Evolutionary conservation across 164 flowering plant species (phyloP).

Genomic region (Amborella trichopoda): DNA sequence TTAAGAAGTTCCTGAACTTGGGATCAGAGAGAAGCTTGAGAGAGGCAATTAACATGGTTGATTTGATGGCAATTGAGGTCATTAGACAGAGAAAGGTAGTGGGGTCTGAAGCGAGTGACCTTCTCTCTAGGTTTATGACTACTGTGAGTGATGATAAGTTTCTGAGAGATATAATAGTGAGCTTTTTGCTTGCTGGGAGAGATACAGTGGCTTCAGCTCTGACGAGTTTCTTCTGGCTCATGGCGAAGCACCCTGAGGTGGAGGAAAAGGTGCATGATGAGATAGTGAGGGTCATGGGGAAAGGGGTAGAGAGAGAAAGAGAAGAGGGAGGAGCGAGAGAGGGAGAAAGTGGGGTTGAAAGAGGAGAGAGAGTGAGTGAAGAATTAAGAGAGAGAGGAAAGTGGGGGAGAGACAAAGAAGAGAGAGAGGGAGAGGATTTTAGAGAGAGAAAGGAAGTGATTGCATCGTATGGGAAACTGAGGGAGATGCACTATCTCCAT

Average conservation of each 20-base stretch:
- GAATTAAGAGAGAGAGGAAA: slow-evolving; percentile 13
- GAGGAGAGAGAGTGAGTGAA: slow-evolving; percentile 9
- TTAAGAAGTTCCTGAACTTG: slow-evolving; percentile 26
- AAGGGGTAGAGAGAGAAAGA: slow-evolving; percentile 8
- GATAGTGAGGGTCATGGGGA: slow-evolving; percentile 22
- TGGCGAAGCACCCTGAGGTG: slow-evolving; percentile 28
- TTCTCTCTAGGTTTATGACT: slow-evolving; percentile 45
- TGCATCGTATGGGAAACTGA: slow-evolving; percentile 16
- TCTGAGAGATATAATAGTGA: slow-evolving; percentile 47
- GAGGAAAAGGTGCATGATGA: slow-evolving; percentile 28
- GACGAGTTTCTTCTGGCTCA: slow-evolving; percentile 43
- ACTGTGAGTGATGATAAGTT: slow-evolving; percentile 18
- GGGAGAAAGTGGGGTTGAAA: slow-evolving; percentile 14
- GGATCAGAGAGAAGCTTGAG: slow-evolving; percentile 41
- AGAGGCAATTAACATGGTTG: slow-evolving; percentile 26
- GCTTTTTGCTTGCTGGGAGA: slow-evolving; percentile 59
- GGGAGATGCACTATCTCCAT: slow-evolving; percentile 52
- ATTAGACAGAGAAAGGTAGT: slow-evolving; percentile 20
- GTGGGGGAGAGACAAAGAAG: slow-evolving; percentile 10
- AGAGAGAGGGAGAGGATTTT: slow-evolving; percentile 7
- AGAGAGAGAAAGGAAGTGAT: too few species aligned
- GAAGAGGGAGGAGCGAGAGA: slow-evolving; percentile 12
- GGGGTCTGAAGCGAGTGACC: slow-evolving; percentile 22
- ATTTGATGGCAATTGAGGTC: slow-evolving; percentile 26
- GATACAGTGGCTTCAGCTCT: slow-evolving; percentile 53